Percentiles rank a stretch among this genome's conserved stretches.
These are phyloP conservation scores for Neonectria hederae DNA, from an alignment of 2,329 filamentous ascomycete genomes.

Conservation along the genomic window DNA sequence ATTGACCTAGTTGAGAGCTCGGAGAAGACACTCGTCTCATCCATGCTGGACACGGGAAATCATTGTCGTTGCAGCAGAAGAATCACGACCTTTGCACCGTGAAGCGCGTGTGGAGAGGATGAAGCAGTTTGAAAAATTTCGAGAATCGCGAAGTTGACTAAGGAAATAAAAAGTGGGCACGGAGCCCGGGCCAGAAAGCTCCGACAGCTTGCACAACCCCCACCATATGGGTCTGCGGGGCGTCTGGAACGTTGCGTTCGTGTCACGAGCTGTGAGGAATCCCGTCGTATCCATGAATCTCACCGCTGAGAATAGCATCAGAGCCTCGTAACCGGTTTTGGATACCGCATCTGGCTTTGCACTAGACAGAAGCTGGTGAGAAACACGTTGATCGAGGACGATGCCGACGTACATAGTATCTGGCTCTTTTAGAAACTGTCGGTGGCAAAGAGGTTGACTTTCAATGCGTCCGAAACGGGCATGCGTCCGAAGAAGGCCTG, in stretches of 20 bases:
- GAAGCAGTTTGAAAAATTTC: background rate
- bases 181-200: slow-evolving; percentile 17
- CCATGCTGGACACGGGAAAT: background rate
- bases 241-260: background rate
- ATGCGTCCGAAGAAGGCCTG: slow-evolving; percentile 7
- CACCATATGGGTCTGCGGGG: background rate
- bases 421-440: background rate
- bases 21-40: background rate
- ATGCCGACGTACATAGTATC: background rate
- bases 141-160: slow-evolving; percentile 1
- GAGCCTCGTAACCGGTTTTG: slow-evolving; percentile 19
- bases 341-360: background rate
- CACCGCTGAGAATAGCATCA: background rate
- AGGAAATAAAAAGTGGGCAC: slow-evolving; percentile 20
- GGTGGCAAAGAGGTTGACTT: slow-evolving; percentile 24
- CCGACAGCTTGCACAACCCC: slow-evolving; percentile 8
- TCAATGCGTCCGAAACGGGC: slow-evolving; percentile 20
- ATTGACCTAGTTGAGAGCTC: background rate
- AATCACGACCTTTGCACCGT: slow-evolving; percentile 5
- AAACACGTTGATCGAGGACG: slow-evolving; percentile 2
- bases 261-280: background rate
- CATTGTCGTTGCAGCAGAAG: background rate
- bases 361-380: background rate
- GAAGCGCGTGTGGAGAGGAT: slow-evolving; percentile 12
- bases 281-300: slow-evolving; percentile 6